Conservation (phyloP, 306 rosid genomes). For the Canavalia ensiformis region DNA sequence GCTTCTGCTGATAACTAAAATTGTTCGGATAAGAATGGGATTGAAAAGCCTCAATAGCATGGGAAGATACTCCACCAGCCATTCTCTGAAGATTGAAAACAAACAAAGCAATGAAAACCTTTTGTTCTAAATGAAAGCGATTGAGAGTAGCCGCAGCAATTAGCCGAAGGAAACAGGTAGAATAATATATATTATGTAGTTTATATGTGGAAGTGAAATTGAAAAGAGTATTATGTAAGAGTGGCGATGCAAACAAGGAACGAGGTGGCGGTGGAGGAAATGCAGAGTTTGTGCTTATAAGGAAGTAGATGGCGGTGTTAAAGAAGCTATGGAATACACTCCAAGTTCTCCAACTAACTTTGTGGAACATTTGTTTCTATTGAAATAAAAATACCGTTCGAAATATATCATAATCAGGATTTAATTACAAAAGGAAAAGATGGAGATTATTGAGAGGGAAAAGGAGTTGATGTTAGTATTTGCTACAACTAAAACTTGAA, state of each 20-base stretch:
- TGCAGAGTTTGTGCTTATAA: not conserved
- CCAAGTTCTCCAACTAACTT: conserved; percentile 8
- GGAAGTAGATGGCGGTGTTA: conserved; percentile 35
- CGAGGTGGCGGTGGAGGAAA: conserved; percentile 6
- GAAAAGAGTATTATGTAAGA: not conserved
- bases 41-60: conserved; percentile 57
- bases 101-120: not conserved
- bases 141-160: conserved; percentile 7
- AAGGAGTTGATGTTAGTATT: not conserved
- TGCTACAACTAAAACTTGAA: not conserved
- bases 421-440: not conserved
- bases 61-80: conserved; percentile 70
- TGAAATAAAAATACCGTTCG: no score
- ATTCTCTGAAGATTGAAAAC: conserved; percentile 64
- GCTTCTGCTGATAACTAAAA: conserved; percentile 50
- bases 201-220: conserved; percentile 1
- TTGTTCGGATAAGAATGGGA: conserved; percentile 39
- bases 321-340: conserved; percentile 1
- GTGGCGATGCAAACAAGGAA: not conserved
- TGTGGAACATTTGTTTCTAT: no score
- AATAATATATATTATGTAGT: not conserved
- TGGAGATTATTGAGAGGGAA: conserved; percentile 20
- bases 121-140: not conserved
- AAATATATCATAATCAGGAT: no score
- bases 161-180: conserved; percentile 3